phyloP scores from a whole-genome alignment of 2,329 filamentous ascomycete species.

The Colletotrichum sp. region DNA sequence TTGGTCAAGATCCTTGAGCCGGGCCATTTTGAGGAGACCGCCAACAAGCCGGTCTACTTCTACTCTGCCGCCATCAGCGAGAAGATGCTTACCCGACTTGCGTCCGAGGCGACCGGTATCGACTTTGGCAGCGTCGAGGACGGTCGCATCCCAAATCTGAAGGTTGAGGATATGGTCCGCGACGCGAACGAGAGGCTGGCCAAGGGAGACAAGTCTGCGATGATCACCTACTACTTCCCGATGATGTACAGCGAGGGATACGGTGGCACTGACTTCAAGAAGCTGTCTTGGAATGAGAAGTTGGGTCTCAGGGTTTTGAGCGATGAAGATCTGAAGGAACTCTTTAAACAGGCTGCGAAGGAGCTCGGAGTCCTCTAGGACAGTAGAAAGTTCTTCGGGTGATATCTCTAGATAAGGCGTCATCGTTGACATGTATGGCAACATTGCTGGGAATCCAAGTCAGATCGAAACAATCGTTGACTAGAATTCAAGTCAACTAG shows the following conservation, averaged over 20 bases:
- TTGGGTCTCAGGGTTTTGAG: background rate
- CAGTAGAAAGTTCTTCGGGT: accelerated
- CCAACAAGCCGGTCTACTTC: background rate
- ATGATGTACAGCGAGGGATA: background rate
- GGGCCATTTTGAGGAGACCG: background rate
- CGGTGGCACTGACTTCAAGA: background rate
- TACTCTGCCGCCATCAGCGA: background rate
- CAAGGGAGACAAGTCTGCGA: background rate
- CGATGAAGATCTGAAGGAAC: background rate
- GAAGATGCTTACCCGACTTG: background rate
- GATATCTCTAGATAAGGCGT: background rate
- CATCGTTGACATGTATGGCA: background rate
- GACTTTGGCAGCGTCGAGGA: background rate
- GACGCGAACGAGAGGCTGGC: background rate
- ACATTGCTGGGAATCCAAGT: background rate
- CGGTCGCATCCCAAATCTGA: background rate
- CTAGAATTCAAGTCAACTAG: too few species aligned
- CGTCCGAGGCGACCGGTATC: background rate
- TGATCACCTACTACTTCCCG: background rate
- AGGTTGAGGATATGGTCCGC: background rate
- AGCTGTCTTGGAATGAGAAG: background rate
- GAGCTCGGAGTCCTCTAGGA: background rate
- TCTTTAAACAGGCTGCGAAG: background rate
- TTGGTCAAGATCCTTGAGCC: background rate
- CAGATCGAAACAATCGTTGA: background rate